Base-by-base conservation (phyloP, 2,329 filamentous ascomycete species). In the Sporothrix globosa region DNA sequence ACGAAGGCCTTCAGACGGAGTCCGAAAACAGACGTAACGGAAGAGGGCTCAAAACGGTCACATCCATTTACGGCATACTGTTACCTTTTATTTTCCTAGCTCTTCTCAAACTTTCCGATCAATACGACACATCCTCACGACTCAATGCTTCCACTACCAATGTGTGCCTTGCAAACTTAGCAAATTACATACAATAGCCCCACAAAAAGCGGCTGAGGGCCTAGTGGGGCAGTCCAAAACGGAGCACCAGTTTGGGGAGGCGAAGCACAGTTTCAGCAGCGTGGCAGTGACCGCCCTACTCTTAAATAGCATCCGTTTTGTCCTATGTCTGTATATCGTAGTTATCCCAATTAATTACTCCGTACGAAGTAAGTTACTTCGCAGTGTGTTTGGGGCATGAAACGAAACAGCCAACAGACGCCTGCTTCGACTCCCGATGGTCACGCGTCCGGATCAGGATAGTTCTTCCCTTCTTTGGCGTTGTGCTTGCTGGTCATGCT, bases 161-260 rank as follows among this genome's bases (percentile, higher is more conserved):
- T 67, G 63, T 67, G 63, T 19, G 50, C 65, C 50, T 67, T 54
- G 68, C 53, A 58, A 67, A 63, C 58, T 67, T 70, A 61, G 52
- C 61, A 60, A 67, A 41, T 50, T 41, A 27, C 11, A 17, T 3
- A 13, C n/a, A 17, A 58, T 7, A 19, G 69, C 70, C 66, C 70
- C 70, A 69, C 66, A 71, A 71, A 71, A 69, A 5, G 70, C 70
- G 70, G 70, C 70, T 71, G 70, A 71, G 66, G 69, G 24, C 17
- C 27, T 65, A 68, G 65, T 65, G 65, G 56, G 48, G 65, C 24
- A 52, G 19, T 34, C 17, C 48, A 70, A 67, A 70, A 70, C 69
- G 69, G 69, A 70, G 65, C 30, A 10, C 67, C 63, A 52, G 46
- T 44, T 41, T 52, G 34, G 60, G 53, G 61, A 52, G 61, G 61